A percentile compares a stretch with the other conserved stretches of the same genome.
Evolutionary conservation across 2,329 filamentous ascomycete species (phyloP).

Genomic region (Talaromyces verruculosus): DNA sequence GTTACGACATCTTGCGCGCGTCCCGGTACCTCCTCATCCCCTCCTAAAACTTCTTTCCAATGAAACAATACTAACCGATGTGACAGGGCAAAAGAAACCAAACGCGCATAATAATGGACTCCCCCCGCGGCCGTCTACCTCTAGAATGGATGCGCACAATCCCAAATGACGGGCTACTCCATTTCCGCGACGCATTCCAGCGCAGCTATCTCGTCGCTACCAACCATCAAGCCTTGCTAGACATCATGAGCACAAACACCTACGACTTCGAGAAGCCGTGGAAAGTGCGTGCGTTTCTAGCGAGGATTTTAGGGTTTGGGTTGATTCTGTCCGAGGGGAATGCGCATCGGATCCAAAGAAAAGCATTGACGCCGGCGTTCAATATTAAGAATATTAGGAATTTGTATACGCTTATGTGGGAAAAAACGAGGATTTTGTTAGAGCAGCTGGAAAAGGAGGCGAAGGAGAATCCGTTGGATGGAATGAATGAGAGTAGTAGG

Average conservation of each 20-base stretch:
- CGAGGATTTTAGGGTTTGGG: slow-evolving; percentile 52
- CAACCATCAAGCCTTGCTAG: slow-evolving; percentile 46
- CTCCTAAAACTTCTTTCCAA: not conserved
- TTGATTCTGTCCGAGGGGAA: slow-evolving; percentile 53
- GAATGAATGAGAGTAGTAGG: slow-evolving; percentile 23
- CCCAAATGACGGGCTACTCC: slow-evolving; percentile 57
- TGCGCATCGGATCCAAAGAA: slow-evolving; percentile 50
- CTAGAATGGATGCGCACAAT: slow-evolving; percentile 53
- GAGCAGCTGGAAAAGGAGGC: slow-evolving; percentile 37
- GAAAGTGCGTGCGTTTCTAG: slow-evolving; percentile 46
- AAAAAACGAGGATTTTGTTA: slow-evolving; percentile 37
- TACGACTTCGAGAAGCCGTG: slow-evolving; percentile 57
- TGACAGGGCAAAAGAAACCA: slow-evolving; percentile 31
- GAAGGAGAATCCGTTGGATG: slow-evolving; percentile 31
- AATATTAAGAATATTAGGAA: slow-evolving; percentile 39
- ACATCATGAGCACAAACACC: slow-evolving; percentile 53
- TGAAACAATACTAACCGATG: not conserved
- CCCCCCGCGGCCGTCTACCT: slow-evolving; percentile 33
- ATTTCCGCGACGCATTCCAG: slow-evolving; percentile 53
- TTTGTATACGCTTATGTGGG: slow-evolving; percentile 40
- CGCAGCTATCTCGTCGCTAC: slow-evolving; percentile 33
- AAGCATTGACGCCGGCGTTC: slow-evolving; percentile 39
- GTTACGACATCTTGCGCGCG: slow-evolving; percentile 51
- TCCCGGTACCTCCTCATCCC: slow-evolving; percentile 34
- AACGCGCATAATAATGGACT: slow-evolving; percentile 34